Base-by-base conservation (phyloP, 2,329 filamentous ascomycete species). In the Xylariales sp. region DNA sequence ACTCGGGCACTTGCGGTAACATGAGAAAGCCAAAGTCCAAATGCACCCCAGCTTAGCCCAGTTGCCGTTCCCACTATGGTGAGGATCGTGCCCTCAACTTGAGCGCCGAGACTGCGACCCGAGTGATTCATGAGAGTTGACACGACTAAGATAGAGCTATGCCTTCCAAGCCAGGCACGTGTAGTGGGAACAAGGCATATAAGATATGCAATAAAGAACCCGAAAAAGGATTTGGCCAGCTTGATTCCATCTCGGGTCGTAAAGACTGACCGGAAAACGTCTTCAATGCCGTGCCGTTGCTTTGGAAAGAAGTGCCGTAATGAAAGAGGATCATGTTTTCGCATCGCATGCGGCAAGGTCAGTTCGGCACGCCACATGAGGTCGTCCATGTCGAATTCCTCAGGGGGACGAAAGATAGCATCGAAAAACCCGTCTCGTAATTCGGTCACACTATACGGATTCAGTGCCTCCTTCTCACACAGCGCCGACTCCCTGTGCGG, bases 41-140 rank as follows among this genome's bases (percentile, higher is more conserved):
- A 62, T 6, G 66, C 63, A 3, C 76, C 77, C 70, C 76, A 78
- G 10, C 67, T 75, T 6, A 80, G 55, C 1, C 77, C 77, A 21
- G 66, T 62, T 4, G 70, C 70, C 1, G 73, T 72, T 3, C 77
- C 77, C 5, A 74, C 21, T n/a, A 68, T 70, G 4, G 75, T 79
- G 15, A 75, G 56, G 31, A 76, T 42, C 4, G 70, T 58, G 2
- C 77, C 77, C 51, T 81, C 77, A 16, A 80, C 55, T 48, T 81
- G 76, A 10, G 74, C 69, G 5, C 77, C 77, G 38, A 80, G 51
- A 2, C 73, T 70, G 27, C 77, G 65, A 16, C 71, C 74, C 3
- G 77, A 66, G 49, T 81, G 77, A 44, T 80, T 80, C 32, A 80
- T 50, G 15, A 80, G 68, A n/a, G 71, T 63, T 3, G 76, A 80